These are phyloP conservation scores for Neurospora pannonica DNA, from an alignment of 495 filamentous ascomycete genomes.

Conservation along the genomic window DNA sequence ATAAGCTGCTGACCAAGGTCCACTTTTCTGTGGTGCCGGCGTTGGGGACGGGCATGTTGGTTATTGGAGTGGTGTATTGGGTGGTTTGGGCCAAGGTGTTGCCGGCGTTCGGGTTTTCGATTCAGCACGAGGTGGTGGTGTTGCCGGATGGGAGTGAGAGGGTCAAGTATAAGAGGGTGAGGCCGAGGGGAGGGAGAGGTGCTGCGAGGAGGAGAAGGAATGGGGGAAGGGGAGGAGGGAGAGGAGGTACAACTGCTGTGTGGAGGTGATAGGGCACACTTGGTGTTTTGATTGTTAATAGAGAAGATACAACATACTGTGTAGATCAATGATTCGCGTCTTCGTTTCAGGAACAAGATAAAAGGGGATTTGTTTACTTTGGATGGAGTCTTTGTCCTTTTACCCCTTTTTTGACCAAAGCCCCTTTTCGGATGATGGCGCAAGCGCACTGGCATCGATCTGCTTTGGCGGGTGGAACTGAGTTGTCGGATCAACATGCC, in stretches of 20 bases:
- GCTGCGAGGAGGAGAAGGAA: not conserved
- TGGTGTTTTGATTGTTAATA: not conserved
- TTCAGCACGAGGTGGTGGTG: conserved; percentile 30
- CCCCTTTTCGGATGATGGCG: not conserved
- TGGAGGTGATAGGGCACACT: conserved; percentile 10
- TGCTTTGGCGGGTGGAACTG: not conserved
- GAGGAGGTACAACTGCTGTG: conserved; percentile 11
- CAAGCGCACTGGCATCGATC: not conserved
- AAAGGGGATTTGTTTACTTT: not conserved
- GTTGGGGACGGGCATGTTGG: conserved; percentile 34
- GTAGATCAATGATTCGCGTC: not conserved
- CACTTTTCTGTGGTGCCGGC: conserved; percentile 36
- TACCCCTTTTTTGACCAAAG: not conserved
- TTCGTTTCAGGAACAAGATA: not conserved
- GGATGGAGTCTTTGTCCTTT: not conserved
- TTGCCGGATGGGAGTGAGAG: conserved; percentile 32
- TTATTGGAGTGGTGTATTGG: conserved; percentile 35
- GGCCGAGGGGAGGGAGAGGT: conserved; percentile 9
- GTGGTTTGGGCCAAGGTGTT: conserved; percentile 34
- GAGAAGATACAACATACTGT: not conserved
- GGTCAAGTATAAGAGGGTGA: conserved; percentile 27
- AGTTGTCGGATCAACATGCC: not conserved
- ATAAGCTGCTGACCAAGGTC: conserved; percentile 21
- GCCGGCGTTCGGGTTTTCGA: conserved; percentile 31
- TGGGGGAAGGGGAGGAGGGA: conserved; percentile 2